phyloP scores from a whole-genome alignment of 345 rosid genomes.

The Cardamine occulta region DNA sequence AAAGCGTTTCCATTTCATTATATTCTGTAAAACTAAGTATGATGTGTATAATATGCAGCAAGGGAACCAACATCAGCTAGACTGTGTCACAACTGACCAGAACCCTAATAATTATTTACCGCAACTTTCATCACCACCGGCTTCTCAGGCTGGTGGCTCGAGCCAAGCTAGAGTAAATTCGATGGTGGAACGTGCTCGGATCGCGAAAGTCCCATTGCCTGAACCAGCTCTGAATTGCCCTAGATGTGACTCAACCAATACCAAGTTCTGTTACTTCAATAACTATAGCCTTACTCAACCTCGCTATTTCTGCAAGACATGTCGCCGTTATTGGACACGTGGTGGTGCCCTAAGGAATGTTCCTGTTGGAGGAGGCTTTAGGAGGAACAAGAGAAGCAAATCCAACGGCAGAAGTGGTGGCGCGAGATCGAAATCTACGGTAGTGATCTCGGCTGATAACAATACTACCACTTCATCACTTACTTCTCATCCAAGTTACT shows the following conservation, averaged over 20 bases:
- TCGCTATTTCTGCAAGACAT: constrained; percentile 84
- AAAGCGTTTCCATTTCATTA: constrained; percentile 20
- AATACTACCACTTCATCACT: constrained; percentile 23
- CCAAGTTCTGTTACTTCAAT: constrained; percentile 85
- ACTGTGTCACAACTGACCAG: constrained; percentile 30
- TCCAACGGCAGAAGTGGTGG: constrained; percentile 26
- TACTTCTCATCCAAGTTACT: constrained; percentile 44
- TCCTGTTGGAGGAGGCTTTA: constrained; percentile 87
- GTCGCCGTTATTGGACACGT: constrained; percentile 87
- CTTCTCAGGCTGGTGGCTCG: constrained; percentile 39
- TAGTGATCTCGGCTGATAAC: constrained; percentile 33
- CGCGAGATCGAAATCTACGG: constrained; percentile 36
- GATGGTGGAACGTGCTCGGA: constrained; percentile 72
- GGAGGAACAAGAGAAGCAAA: constrained; percentile 77
- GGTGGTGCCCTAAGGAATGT: constrained; percentile 82
- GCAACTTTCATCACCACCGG: constrained; percentile 35
- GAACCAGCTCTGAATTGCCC: constrained; percentile 75
- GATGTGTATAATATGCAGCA: constrained; percentile 34
- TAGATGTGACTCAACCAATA: constrained; percentile 80
- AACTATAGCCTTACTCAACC: constrained; percentile 85
- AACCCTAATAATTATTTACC: constrained; percentile 35
- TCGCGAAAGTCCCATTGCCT: constrained; percentile 68
- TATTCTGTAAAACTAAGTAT: neutral
- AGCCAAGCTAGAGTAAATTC: constrained; percentile 62
- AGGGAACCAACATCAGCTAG: constrained; percentile 39